Base-by-base conservation (phyloP, 2,329 filamentous ascomycete genomes). In the Talaromyces rugulosus region DNA sequence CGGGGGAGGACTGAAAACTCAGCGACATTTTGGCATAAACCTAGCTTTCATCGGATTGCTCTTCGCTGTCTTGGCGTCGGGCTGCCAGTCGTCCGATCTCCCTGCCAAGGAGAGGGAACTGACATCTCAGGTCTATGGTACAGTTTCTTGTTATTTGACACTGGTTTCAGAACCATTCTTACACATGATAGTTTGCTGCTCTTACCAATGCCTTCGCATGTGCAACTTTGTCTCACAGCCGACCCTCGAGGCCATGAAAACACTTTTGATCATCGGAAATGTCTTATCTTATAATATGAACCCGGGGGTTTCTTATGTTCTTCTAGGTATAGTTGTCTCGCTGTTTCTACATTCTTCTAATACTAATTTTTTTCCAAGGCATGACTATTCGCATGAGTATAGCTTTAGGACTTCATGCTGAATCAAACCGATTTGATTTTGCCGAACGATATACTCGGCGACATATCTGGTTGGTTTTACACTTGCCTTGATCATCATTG, bases 241-340 rank as follows among this genome's bases (percentile, higher is more conserved):
- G 31, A 85, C 82, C 4, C 74, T 87, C 40, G 84, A 87, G 64
- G 85, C 82, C 50, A 86, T 88, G 42, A 84, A 88, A 68, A 85
- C 85, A 0, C 77, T 87, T 27, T 73, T 87, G 3, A 83, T 87
- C 12, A 85, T 88, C 33, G 83, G 84, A 56, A 87, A 87, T 66
- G 85, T 85, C 28, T 77, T 86, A 33, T 84, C 83, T 0, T 85
- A 86, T 69, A 86, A 85, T 65, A 86, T 86, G 83, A 88, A 87
- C 63, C 85, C 85, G 8, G 85, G 85, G 2, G 85, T 86, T 18
- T 83, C 85, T 4, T 88, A 87, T 78, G 83, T 85, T 30, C 71
- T 87, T 14, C 81, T 85, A 53, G 83, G 80, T 78, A 66, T 64
- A 72, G 2, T 67, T 23, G 16, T 1, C 18, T 23, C 8, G 18